A percentile compares a stretch with the other conserved stretches of the same genome.
These are phyloP conservation scores for Auricularia sp. DNA, from an alignment of 768 basidiomycete genomes.

Conservation along the genomic window DNA sequence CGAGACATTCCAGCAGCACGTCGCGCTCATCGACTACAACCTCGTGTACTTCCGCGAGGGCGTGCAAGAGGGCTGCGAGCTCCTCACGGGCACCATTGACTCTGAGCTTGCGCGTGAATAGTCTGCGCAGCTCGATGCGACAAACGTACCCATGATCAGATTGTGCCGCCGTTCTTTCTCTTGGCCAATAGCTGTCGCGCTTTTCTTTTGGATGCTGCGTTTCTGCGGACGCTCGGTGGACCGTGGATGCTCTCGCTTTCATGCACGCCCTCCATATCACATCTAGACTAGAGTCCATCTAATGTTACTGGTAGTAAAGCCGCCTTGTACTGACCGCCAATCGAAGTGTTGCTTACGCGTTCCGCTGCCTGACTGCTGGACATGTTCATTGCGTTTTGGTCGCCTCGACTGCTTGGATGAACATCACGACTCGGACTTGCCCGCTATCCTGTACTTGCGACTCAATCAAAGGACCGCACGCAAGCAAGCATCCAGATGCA, in stretches of 20 bases:
- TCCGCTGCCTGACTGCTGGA: too few relatives aligned
- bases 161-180: too few relatives aligned
- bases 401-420: too few relatives aligned
- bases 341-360: background rate
- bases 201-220: background rate
- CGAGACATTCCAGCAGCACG: background rate
- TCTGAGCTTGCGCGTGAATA: too few relatives aligned
- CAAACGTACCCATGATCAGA: background rate
- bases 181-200: too few relatives aligned
- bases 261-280: background rate
- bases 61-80: background rate
- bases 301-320: background rate
- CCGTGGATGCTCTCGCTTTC: background rate
- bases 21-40: background rate
- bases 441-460: too few relatives aligned
- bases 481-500: too few relatives aligned
- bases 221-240: background rate
- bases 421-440: too few relatives aligned
- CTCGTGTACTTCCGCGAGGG: slow-evolving; percentile 1
- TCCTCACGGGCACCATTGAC: background rate
- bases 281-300: background rate
- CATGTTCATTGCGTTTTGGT: too few relatives aligned
- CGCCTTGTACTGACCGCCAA: background rate
- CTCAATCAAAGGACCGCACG: too few relatives aligned
- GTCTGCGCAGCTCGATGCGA: too few relatives aligned